Percentiles rank a stretch among this genome's conserved stretches.
Evolutionary conservation across 1,139 yeast species (phyloP).

Genomic region (Nakaseomyces kungkrabaensis): DNA sequence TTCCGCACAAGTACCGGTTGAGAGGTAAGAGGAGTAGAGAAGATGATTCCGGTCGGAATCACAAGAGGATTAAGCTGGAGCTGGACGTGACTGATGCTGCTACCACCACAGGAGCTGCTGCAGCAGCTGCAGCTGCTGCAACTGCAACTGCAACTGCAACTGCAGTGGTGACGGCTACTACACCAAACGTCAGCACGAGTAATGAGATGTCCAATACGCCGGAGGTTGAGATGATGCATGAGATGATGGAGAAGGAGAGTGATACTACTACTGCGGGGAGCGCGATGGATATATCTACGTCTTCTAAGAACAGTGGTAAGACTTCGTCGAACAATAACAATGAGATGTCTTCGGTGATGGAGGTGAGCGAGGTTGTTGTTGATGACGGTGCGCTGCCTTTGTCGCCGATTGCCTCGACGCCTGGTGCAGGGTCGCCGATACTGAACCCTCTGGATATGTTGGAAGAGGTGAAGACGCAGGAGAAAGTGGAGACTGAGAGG

Average conservation of each 20-base stretch:
- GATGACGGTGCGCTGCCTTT: conserved; percentile 22
- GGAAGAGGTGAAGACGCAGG: conserved; percentile 2
- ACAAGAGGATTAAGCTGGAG: conserved; percentile 2
- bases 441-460: conserved; percentile 5
- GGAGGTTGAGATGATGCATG: neutral
- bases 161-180: neutral
- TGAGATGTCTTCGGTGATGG: neutral
- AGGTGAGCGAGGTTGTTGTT: neutral
- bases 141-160: neutral
- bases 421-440: conserved; percentile 11
- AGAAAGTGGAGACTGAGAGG: conserved; percentile 4
- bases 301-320: neutral
- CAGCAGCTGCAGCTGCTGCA: neutral
- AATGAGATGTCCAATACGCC: neutral
- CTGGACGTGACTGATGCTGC: neutral
- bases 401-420: conserved; percentile 25
- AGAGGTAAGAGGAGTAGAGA: neutral
- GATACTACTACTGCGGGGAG: neutral
- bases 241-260: neutral
- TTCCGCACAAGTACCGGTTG: conserved; percentile 9
- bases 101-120: neutral
- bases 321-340: neutral
- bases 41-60: neutral
- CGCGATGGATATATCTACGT: neutral
- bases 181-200: neutral